Evolutionary conservation across 164 flowering plant species (phyloP), one percentile per base, ranked within the genome.

Genomic region (Chimonanthus praecox): DNA sequence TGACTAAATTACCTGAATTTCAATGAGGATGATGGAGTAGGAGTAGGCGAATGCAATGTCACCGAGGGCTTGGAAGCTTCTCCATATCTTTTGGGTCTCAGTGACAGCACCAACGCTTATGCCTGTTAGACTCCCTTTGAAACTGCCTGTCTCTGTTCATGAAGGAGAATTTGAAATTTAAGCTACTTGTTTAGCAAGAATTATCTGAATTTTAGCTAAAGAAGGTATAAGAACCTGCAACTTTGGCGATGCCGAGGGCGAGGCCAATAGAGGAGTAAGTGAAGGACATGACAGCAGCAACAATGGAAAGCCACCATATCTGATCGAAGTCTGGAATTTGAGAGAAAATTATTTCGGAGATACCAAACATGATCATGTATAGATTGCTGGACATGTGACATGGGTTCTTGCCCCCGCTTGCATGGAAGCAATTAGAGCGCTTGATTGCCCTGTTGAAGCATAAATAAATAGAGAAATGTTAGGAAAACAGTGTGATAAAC

Each of bases 271-370:
- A 15, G 13, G 94, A 88, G 78, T 92, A 90, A 11, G 90, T 84
- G 81, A 89, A 88, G 66, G 97, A 90, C 94, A 92, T 92, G 45
- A 86, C 72, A 43, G 97, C 94, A n/a, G 97, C 94, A 43, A 88
- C 87, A 46, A 88, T 86, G 6, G 97, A 91, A 65, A 91, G 90
- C 94, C 97, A 91, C 90, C 87, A 89, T 6, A 91, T 80, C 76
- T 87, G 89, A 87, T 87, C 86, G n/a, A n/a, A n/a, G n/a, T n/a
- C n/a, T n/a, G 91, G 97, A 64, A 91, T 89, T 74, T 91, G n/a
- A n/a, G n/a, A n/a, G n/a, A n/a, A n/a, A n/a, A n/a, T n/a, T 6
- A 91, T 75, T 74, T 91, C 87, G 11, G 72, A 66, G 18, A 86
- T 75, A 3, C 97, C 97, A 78, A 91, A 91, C 0, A 84, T 74